Conservation (phyloP, 345 rosid genomes). For the Rhizophora mangle region DNA sequence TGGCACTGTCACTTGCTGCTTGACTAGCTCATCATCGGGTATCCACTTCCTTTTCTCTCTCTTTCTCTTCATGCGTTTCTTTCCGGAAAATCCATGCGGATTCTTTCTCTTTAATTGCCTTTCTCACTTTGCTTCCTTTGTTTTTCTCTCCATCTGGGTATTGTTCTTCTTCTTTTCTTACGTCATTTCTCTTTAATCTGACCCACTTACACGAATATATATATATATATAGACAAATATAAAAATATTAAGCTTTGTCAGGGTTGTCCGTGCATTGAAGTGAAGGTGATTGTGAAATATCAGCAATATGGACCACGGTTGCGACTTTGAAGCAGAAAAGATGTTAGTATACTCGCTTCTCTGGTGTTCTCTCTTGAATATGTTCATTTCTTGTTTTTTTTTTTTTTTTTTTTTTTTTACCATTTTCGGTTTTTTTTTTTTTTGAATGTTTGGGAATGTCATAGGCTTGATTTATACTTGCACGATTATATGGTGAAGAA, state of each 20-base stretch:
- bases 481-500: constrained; percentile 39
- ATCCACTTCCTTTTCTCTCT: too few relatives aligned
- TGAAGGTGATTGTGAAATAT: not conserved
- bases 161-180: not conserved
- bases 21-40: too few relatives aligned
- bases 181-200: too few relatives aligned
- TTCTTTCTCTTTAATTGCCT: not conserved
- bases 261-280: not conserved
- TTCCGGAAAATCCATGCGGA: not conserved
- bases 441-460: constrained; percentile 4
- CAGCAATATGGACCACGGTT: not conserved
- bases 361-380: not conserved
- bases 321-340: constrained; percentile 14
- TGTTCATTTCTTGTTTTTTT: not conserved
- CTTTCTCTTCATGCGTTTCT: not conserved
- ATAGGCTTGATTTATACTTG: constrained; percentile 36
- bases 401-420: not conserved
- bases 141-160: constrained; percentile 10
- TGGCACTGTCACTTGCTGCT: too few relatives aligned
- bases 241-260: not conserved
- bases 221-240: not conserved
- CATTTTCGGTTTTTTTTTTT: not conserved
- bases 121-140: not conserved
- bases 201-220: too few relatives aligned
- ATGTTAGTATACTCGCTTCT: not conserved